Conservation (phyloP, 2,329 filamentous ascomycete species). For the Trichoderma koningiopsis region DNA sequence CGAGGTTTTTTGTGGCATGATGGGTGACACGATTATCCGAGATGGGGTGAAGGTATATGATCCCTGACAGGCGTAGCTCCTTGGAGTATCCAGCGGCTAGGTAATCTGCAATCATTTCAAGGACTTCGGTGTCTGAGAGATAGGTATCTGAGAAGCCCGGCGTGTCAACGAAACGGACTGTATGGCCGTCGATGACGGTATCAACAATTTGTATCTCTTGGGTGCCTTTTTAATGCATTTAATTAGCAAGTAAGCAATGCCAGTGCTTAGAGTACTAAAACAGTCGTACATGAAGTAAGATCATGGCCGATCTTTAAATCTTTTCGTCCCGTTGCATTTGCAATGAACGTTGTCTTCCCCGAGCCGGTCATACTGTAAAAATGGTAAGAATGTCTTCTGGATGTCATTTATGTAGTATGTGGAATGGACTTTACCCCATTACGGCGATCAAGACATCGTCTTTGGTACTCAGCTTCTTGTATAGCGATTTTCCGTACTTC, state of each 20-base stretch:
- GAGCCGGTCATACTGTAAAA: slow-evolving; percentile 32
- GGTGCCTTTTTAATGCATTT: neutral
- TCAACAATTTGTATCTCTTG: slow-evolving; percentile 17
- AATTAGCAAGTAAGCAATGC: neutral
- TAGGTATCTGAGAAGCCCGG: slow-evolving; percentile 49
- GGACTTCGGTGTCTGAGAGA: slow-evolving; percentile 43
- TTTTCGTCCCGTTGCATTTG: slow-evolving; percentile 29
- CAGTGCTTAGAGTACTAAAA: accelerated
- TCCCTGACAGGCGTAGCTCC: slow-evolving; percentile 37
- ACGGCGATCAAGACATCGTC: slow-evolving; percentile 11
- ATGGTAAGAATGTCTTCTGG: neutral
- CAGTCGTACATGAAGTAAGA: slow-evolving; percentile 25
- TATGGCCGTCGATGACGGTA: neutral
- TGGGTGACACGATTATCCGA: slow-evolving; percentile 39
- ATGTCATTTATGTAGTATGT: neutral
- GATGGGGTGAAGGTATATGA: slow-evolving; percentile 46
- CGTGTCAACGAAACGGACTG: slow-evolving; percentile 42
- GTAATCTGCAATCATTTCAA: slow-evolving; percentile 41
- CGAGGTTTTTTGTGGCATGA: slow-evolving; percentile 40
- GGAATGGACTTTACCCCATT: neutral
- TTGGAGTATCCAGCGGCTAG: slow-evolving; percentile 34
- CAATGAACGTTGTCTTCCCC: slow-evolving; percentile 38
- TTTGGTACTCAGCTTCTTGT: slow-evolving; percentile 2
- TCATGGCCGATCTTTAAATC: slow-evolving; percentile 31
- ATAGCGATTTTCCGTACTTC: neutral